These are phyloP conservation scores for Penicillium tannophilum DNA, from an alignment of 495 filamentous ascomycete genomes.

Conservation along the genomic window DNA sequence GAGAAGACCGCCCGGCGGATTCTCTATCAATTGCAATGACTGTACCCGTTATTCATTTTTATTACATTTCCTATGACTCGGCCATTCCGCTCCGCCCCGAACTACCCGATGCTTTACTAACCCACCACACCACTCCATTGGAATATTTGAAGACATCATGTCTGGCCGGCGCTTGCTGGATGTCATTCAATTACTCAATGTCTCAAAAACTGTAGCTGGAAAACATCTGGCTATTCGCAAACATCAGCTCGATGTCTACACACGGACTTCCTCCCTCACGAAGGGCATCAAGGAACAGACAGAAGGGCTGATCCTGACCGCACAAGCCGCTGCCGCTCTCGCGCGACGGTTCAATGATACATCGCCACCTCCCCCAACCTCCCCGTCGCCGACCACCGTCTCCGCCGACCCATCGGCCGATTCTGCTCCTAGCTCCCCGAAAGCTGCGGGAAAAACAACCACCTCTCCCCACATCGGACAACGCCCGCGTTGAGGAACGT, in stretches of 20 bases:
- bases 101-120: constrained; percentile 19
- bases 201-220: constrained; percentile 71
- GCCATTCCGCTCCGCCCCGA: background rate
- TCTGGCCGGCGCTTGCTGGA: constrained; percentile 75
- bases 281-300: constrained; percentile 65
- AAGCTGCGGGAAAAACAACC: constrained; percentile 13
- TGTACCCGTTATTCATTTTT: constrained; percentile 17
- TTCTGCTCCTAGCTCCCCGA: constrained; percentile 4
- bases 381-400: constrained; percentile 24
- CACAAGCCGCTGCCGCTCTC: constrained; percentile 62
- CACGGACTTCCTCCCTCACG: constrained; percentile 72
- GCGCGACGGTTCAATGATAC: constrained; percentile 57
- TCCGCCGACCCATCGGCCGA: constrained; percentile 22
- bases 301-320: constrained; percentile 63
- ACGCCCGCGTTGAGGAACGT: constrained; percentile 49
- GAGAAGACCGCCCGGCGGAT: constrained; percentile 26
- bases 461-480: constrained; percentile 33
- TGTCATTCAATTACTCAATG: constrained; percentile 74
- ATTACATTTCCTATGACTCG: constrained; percentile 18
- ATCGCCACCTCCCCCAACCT: constrained; percentile 22
- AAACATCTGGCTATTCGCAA: constrained; percentile 79
- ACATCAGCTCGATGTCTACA: constrained; percentile 77
- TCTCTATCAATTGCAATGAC: constrained; percentile 16
- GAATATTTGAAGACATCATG: constrained; percentile 46
- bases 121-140: background rate